phyloP scores from a whole-genome alignment of 176 grass and related monocot species.

The Tuctoria greenei region DNA sequence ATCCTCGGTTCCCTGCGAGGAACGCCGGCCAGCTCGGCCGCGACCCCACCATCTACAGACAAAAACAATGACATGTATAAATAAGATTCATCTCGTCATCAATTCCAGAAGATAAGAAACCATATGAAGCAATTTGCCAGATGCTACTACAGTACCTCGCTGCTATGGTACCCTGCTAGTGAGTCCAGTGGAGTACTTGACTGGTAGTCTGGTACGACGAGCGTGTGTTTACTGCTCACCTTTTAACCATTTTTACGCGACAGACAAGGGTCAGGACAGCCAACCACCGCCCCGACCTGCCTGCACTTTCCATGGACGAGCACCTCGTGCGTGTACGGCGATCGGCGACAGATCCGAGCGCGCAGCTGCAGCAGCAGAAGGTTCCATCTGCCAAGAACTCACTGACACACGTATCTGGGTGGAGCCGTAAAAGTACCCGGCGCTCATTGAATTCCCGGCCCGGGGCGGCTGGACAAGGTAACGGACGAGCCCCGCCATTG shows the following conservation, averaged over 20 bases:
- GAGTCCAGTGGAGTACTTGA: background rate
- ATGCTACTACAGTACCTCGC: background rate
- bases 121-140: background rate
- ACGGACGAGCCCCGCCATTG: conserved; percentile 17
- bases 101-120: background rate
- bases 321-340: background rate
- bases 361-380: conserved; percentile 32
- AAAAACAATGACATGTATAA: conserved; percentile 10
- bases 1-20: conserved; percentile 19
- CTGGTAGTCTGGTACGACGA: background rate
- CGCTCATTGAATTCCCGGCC: conserved; percentile 17
- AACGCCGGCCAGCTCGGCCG: background rate
- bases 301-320: conserved; percentile 35
- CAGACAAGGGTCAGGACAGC: conserved; percentile 23
- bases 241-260: conserved; percentile 31
- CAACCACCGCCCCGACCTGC: conserved; percentile 31
- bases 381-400: conserved; percentile 43
- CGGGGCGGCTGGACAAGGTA: conserved; percentile 2
- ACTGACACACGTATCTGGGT: conserved; percentile 57
- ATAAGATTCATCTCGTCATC: background rate
- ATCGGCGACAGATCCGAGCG: background rate
- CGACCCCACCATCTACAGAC: background rate
- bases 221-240: background rate
- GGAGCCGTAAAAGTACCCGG: conserved; percentile 50
- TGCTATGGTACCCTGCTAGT: no score